Conservation (phyloP, 306 rosid genomes). For the Inga laurina region DNA sequence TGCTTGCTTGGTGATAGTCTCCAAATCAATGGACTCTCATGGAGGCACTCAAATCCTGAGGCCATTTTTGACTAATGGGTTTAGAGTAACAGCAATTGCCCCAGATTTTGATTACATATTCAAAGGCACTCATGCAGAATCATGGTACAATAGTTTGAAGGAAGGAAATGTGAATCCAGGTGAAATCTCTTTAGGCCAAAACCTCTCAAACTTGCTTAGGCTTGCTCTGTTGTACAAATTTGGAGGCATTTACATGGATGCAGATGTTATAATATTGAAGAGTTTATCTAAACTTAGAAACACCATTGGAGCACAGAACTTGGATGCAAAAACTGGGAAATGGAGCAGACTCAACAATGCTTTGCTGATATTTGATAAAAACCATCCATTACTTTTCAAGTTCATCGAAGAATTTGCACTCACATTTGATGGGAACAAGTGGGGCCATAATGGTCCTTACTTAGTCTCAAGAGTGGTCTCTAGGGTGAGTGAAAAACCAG, state of each 20-base stretch:
- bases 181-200: constrained; percentile 78
- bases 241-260: constrained; percentile 80
- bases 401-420: constrained; percentile 86
- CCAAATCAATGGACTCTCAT: constrained; percentile 65
- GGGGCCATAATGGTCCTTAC: constrained; percentile 99
- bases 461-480: constrained; percentile 86
- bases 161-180: constrained; percentile 78
- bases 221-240: constrained; percentile 69
- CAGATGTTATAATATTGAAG: constrained; percentile 67
- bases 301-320: constrained; percentile 86
- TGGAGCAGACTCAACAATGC: constrained; percentile 96
- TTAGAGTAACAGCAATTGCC: constrained; percentile 53
- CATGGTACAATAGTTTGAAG: constrained; percentile 58
- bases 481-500: constrained; percentile 52
- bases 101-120: constrained; percentile 75
- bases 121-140: constrained; percentile 68
- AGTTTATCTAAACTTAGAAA: constrained; percentile 71
- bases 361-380: constrained; percentile 72
- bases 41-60: constrained; percentile 50
- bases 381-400: constrained; percentile 71
- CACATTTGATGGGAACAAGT: constrained; percentile 87
- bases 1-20: constrained; percentile 77
- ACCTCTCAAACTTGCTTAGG: constrained; percentile 84
- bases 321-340: constrained; percentile 54
- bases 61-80: constrained; percentile 54